phyloP scores from a whole-genome alignment of 768 basidiomycete genomes.

The Termitomyces sp. region DNA sequence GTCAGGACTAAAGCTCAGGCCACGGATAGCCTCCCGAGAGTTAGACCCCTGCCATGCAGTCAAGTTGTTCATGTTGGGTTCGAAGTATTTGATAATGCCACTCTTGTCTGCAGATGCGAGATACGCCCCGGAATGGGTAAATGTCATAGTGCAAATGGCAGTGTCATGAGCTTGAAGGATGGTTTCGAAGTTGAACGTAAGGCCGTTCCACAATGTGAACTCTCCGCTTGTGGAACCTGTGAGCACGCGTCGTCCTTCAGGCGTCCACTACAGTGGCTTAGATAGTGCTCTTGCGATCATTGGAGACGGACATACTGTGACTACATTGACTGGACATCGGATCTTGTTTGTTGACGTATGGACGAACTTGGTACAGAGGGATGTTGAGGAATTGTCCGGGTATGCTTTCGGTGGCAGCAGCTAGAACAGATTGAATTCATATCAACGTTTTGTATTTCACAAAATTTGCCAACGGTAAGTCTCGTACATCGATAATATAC shows the following conservation, averaged over 20 bases:
- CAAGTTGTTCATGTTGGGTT: slow-evolving; percentile 98
- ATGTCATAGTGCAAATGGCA: slow-evolving; percentile 84
- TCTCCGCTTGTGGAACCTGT: slow-evolving; percentile 97
- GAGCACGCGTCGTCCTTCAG: slow-evolving; percentile 88
- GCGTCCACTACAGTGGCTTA: slow-evolving; percentile 77
- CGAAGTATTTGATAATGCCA: slow-evolving; percentile 98
- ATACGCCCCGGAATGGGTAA: slow-evolving; percentile 92
- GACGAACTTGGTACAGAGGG: slow-evolving; percentile 94
- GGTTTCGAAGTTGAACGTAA: slow-evolving; percentile 99
- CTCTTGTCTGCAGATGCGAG: slow-evolving; percentile 90
- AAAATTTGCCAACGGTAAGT: slow-evolving; percentile 8
- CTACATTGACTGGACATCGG: slow-evolving; percentile 93
- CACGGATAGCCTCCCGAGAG: slow-evolving; percentile 88
- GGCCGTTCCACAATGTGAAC: slow-evolving; percentile 98
- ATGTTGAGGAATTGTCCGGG: slow-evolving; percentile 86
- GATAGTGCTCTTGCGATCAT: background rate
- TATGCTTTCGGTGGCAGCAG: slow-evolving; percentile 94
- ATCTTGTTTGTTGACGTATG: slow-evolving; percentile 99
- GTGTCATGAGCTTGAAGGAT: slow-evolving; percentile 99
- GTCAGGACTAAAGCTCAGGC: slow-evolving; percentile 88
- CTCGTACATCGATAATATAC: slow-evolving; percentile 82
- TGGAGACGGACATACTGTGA: slow-evolving; percentile 59
- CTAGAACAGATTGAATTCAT: slow-evolving; percentile 36
- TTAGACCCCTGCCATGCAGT: slow-evolving; percentile 88
- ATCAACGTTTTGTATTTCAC: slow-evolving; percentile 16